Percentiles rank a stretch among this genome's conserved stretches.
Evolutionary conservation across 2,329 filamentous ascomycete genomes (phyloP).

Genomic region (Monilinia vaccinii-corymbosi): DNA sequence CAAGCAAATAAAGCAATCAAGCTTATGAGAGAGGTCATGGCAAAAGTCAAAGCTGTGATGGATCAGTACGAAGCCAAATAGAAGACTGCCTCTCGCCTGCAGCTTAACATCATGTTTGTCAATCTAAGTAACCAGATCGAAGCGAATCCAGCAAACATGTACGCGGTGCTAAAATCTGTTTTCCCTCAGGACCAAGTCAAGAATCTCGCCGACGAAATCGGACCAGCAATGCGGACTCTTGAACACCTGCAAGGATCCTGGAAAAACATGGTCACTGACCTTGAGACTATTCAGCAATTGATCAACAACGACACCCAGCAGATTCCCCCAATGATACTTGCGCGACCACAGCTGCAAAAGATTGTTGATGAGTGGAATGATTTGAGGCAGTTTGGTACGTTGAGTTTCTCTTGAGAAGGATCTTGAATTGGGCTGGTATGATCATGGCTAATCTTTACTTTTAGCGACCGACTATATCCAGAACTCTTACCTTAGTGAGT

Average conservation of each 20-base stretch:
- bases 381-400: not conserved
- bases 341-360: not conserved
- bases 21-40: not conserved
- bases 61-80: not conserved
- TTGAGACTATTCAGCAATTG: not conserved
- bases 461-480: not conserved
- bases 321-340: not conserved
- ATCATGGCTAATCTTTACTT: not conserved
- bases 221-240: not conserved
- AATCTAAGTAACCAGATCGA: not conserved
- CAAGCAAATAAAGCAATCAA: not conserved
- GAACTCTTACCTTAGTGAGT: not conserved
- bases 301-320: not conserved
- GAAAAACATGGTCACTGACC: not conserved
- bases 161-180: not conserved
- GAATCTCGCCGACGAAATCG: not conserved
- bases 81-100: not conserved
- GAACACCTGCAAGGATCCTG: not conserved
- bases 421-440: fast-evolving
- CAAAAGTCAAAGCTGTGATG: not conserved
- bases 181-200: not conserved
- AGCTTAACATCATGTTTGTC: not conserved
- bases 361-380: not conserved
- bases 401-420: not conserved
- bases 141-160: not conserved